Evolutionary conservation across 805 yeast species (phyloP).

Genomic region (Zygosaccharomyces gambellarensis): DNA sequence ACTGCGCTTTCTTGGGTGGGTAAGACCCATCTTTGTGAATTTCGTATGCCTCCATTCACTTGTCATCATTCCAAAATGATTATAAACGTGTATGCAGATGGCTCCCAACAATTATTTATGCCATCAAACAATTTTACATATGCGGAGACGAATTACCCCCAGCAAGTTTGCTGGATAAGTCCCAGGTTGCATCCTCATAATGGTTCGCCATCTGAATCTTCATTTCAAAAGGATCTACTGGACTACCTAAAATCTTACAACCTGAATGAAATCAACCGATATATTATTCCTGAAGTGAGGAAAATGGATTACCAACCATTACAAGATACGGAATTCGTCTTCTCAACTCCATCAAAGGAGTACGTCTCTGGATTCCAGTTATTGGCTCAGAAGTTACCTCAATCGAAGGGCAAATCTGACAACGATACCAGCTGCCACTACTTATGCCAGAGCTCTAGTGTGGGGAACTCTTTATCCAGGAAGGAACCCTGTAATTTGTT

Average conservation of each 20-base stretch:
- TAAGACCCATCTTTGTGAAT: constrained; percentile 25
- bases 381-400: constrained; percentile 17
- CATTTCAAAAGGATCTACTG: constrained; percentile 44
- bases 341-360: constrained; percentile 49
- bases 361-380: constrained; percentile 26
- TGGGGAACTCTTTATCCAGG: constrained; percentile 23
- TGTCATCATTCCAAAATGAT: constrained; percentile 68
- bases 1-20: constrained; percentile 7
- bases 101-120: constrained; percentile 46
- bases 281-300: constrained; percentile 31
- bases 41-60: constrained; percentile 38
- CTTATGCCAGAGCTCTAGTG: constrained; percentile 36
- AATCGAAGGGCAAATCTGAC: background rate
- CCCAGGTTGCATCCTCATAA: constrained; percentile 36
- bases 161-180: constrained; percentile 64
- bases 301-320: constrained; percentile 44
- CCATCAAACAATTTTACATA: constrained; percentile 57
- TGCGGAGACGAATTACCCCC: constrained; percentile 51
- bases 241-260: constrained; percentile 45
- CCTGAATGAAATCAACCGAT: constrained; percentile 23
- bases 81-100: constrained; percentile 48
- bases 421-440: constrained; percentile 16
- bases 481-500: constrained; percentile 18
- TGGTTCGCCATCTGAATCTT: constrained; percentile 6
- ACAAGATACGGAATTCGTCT: constrained; percentile 46